These are phyloP conservation scores for Botryobasidium botryosum DNA, from an alignment of 768 basidiomycete genomes.

Conservation along the genomic window DNA sequence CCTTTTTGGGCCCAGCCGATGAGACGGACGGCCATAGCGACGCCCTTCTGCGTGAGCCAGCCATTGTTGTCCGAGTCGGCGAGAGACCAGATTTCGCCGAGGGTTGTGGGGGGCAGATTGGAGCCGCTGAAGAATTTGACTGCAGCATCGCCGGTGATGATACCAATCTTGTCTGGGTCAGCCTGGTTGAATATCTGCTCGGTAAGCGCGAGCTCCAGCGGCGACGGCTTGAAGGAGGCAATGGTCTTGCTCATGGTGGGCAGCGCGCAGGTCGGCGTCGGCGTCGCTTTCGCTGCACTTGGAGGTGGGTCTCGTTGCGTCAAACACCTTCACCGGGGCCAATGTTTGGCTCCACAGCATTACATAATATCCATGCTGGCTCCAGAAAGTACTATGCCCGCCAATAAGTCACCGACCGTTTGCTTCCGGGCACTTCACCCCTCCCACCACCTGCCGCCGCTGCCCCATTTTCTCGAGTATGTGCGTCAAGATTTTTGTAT, in stretches of 20 bases:
- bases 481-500: too few relatives aligned
- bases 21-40: slow-evolving; percentile 73
- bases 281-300: neutral
- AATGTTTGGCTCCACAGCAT: too few relatives aligned
- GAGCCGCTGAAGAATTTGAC: slow-evolving; percentile 74
- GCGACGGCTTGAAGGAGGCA: slow-evolving; percentile 30
- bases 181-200: slow-evolving; percentile 54
- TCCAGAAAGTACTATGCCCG: too few relatives aligned
- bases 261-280: neutral
- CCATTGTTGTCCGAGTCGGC: slow-evolving; percentile 92
- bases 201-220: slow-evolving; percentile 39
- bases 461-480: too few relatives aligned
- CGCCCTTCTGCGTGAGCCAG: slow-evolving; percentile 74
- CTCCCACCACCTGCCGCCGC: too few relatives aligned
- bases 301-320: neutral
- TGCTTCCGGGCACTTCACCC: too few relatives aligned
- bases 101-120: slow-evolving; percentile 52
- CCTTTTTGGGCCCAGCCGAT: slow-evolving; percentile 89
- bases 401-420: too few relatives aligned
- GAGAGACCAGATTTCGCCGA: slow-evolving; percentile 89
- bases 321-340: too few relatives aligned
- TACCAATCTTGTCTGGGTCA: slow-evolving; percentile 65
- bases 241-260: neutral
- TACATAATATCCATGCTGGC: too few relatives aligned
- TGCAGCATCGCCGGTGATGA: slow-evolving; percentile 81